Percentiles rank a stretch among this genome's conserved stretches.
phyloP scores from a whole-genome alignment of 176 grass and related monocot species.

The Rhynchospora breviuscula region DNA sequence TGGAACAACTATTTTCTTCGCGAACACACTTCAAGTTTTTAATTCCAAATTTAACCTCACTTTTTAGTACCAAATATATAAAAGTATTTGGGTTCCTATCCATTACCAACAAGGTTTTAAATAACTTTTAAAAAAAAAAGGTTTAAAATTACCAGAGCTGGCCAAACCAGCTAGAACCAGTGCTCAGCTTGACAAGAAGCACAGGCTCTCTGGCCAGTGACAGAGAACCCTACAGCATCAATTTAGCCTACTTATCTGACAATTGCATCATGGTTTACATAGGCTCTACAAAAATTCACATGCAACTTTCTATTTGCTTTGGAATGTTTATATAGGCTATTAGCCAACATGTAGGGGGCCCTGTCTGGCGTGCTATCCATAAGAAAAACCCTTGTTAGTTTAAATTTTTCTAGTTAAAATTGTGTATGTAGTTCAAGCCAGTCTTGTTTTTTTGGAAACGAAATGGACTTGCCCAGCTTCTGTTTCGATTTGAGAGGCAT shows the following conservation, averaged over 20 bases:
- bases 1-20: too few species aligned
- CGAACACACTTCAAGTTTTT: too few species aligned
- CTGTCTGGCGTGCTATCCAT: neutral
- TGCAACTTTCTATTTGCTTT: neutral
- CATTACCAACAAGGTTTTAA: neutral
- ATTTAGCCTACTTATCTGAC: neutral
- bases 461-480: neutral
- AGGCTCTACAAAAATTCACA: neutral
- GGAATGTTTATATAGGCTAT: neutral
- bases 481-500: neutral
- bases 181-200: neutral
- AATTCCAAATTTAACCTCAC: too few species aligned
- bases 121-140: too few species aligned
- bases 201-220: neutral
- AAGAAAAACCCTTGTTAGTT: neutral
- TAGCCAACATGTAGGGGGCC: neutral
- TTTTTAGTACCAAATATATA: neutral
- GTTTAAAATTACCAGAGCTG: neutral
- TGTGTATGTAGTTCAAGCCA: neutral
- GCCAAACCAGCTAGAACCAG: neutral
- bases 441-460: neutral
- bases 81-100: neutral
- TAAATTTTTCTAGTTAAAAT: neutral
- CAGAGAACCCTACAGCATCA: neutral
- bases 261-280: neutral